Base-by-base conservation (phyloP, 352 stramenopile species). In the Pythium vanterpoolii region DNA sequence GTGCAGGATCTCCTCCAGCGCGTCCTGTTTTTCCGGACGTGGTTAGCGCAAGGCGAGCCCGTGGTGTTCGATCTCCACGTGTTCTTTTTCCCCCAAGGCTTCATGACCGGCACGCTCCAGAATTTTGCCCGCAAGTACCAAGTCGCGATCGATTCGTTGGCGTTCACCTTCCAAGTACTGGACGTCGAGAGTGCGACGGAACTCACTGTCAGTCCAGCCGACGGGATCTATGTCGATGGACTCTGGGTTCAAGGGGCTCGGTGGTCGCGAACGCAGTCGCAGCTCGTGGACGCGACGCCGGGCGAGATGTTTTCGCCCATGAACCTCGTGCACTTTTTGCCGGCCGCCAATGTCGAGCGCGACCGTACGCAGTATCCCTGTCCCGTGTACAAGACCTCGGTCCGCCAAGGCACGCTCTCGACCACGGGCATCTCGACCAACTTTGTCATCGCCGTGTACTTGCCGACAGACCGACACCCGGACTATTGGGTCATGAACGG, bases 381-480 rank as follows among this genome's bases (percentile, higher is more conserved):
- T 56, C 93, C 94, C 8, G 85, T 98, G 16, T 98, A 98, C 81
- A 98, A 98, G 76, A 98, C 94, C 14, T 93, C 86, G 4, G 89
- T 95, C 46, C 75, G 94, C 8, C 92, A 97, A 43, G 95, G 95
- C 38, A 98, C 90, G 39, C 72, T 98, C 16, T 97, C 91, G 0
- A 98, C 95, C n/a, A 98, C 95, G 0, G 95, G 95, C 40, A 96
- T 98, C 68, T 97, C 87, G 31, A 98, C 95, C 26, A 98, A 98
- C 79, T 98, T 98, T 74, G 87, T 98, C 53, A 97, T 98, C 31
- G 87, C 93, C 16, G 85, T 98, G 13, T 93, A 97, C 45, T 63
- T 98, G 18, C 89, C 89, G 0, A 97, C 86, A 13, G 73, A 86
- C 50, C 71, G 82, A 34, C 71, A 78, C 9, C 86, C 93, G 1